A percentile compares a stretch with the other conserved stretches of the same genome.
These are phyloP conservation scores for Thelonectria discophora DNA, from an alignment of 2,329 filamentous ascomycete species.

Conservation along the genomic window DNA sequence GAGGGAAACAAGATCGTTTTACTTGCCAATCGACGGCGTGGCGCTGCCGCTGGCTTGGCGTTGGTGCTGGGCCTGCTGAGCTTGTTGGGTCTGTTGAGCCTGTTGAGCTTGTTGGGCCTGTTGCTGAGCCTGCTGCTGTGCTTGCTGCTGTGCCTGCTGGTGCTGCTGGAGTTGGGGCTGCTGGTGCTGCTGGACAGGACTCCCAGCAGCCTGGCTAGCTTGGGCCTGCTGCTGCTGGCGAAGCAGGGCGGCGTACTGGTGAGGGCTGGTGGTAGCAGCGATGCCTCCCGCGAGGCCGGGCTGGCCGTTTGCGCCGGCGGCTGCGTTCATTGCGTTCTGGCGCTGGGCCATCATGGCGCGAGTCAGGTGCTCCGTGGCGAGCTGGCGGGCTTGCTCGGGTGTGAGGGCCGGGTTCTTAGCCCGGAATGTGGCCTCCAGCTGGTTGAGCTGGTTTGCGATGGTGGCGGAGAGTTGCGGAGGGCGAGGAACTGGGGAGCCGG, in stretches of 20 bases:
- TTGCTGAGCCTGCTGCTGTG: conserved; percentile 39
- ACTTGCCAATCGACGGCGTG: conserved; percentile 48
- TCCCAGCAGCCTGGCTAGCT: conserved; percentile 45
- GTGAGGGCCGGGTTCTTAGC: conserved; percentile 61
- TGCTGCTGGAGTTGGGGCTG: conserved; percentile 27
- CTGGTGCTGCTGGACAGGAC: conserved; percentile 41
- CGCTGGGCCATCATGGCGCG: conserved; percentile 58
- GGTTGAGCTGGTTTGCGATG: conserved; percentile 59
- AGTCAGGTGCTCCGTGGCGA: conserved; percentile 61
- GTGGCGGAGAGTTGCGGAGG: conserved; percentile 56
- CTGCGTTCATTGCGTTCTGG: conserved; percentile 64
- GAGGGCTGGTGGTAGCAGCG: conserved; percentile 60
- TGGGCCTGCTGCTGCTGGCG: conserved; percentile 65
- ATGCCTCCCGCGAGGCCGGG: conserved; percentile 60
- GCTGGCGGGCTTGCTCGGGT: conserved; percentile 58
- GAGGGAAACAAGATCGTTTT: conserved; percentile 6
- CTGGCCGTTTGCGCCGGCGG: conserved; percentile 59
- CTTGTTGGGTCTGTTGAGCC: background rate
- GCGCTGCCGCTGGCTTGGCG: conserved; percentile 53
- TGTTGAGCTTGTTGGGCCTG: conserved; percentile 35
- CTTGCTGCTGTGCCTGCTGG: conserved; percentile 51
- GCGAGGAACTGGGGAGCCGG: conserved; percentile 55
- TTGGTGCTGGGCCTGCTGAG: conserved; percentile 32
- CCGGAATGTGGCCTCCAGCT: conserved; percentile 62
- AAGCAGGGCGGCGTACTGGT: conserved; percentile 68